phyloP scores from a whole-genome alignment of 805 yeast species.

The Metschnikowia kofuensis region DNA sequence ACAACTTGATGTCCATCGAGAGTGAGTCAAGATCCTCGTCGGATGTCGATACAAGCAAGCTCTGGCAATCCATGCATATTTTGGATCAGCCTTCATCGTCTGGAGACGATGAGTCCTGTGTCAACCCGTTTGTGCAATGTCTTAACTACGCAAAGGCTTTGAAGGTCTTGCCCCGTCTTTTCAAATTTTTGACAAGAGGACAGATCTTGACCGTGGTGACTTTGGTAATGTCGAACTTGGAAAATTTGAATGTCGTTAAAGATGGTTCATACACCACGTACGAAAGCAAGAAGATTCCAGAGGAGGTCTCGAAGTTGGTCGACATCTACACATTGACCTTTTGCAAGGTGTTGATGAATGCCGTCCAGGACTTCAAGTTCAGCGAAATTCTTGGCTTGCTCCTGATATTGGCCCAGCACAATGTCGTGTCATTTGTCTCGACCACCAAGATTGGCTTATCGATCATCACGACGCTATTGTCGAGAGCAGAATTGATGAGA shows the following conservation, averaged over 20 bases:
- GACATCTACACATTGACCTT: constrained; percentile 79
- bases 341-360: constrained; percentile 78
- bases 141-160: constrained; percentile 83
- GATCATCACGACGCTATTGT: constrained; percentile 81
- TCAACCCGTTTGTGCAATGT: constrained; percentile 80
- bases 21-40: constrained; percentile 44
- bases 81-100: constrained; percentile 58
- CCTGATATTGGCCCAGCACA: constrained; percentile 65
- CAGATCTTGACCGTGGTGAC: constrained; percentile 77
- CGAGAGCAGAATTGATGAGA: constrained; percentile 87
- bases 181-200: constrained; percentile 73
- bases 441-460: constrained; percentile 81
- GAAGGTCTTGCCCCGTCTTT: constrained; percentile 83
- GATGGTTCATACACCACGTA: constrained; percentile 77
- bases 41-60: constrained; percentile 37
- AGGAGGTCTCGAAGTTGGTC: constrained; percentile 53
- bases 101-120: constrained; percentile 45
- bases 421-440: constrained; percentile 65
- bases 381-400: constrained; percentile 75
- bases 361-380: constrained; percentile 77
- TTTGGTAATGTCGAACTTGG: constrained; percentile 74
- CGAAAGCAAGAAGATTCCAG: constrained; percentile 48
- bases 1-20: constrained; percentile 75
- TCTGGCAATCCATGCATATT: constrained; percentile 80
- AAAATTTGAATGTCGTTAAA: constrained; percentile 71